phyloP scores from a whole-genome alignment of 2,329 filamentous ascomycete species.

The Fusarium zealandicum region DNA sequence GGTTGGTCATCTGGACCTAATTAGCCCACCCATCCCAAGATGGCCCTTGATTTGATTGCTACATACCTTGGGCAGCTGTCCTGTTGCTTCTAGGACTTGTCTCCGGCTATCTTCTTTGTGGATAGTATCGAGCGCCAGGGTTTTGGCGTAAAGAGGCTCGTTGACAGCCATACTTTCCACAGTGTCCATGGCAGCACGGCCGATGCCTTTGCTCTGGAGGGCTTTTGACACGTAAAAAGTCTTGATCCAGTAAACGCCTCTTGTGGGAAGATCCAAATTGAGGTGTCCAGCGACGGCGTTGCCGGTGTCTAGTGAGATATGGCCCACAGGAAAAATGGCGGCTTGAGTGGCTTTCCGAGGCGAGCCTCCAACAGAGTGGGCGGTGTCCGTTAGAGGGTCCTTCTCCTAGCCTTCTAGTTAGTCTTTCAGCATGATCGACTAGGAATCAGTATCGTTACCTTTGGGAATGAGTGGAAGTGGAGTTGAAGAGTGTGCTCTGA shows the following conservation, averaged over 20 bases:
- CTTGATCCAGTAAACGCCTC: slow-evolving; percentile 43
- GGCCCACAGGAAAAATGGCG: slow-evolving; percentile 33
- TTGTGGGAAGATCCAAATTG: slow-evolving; percentile 25
- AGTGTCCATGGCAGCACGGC: slow-evolving; percentile 42
- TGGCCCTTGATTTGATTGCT: fast-evolving
- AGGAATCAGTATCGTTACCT: neutral
- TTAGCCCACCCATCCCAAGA: neutral
- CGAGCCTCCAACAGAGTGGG: slow-evolving; percentile 17
- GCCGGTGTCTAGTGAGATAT: slow-evolving; percentile 37
- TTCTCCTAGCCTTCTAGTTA: slow-evolving; percentile 17
- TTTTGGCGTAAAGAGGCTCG: slow-evolving; percentile 36
- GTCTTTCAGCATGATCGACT: fast-evolving
- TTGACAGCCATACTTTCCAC: slow-evolving; percentile 39
- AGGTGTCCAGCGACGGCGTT: slow-evolving; percentile 23
- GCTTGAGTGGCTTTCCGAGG: slow-evolving; percentile 20
- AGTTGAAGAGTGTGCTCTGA: slow-evolving; percentile 7
- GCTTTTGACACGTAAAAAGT: slow-evolving; percentile 40
- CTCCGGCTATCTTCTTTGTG: slow-evolving; percentile 33
- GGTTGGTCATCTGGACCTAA: slow-evolving; percentile 33
- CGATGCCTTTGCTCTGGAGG: slow-evolving; percentile 39
- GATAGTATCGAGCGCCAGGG: slow-evolving; percentile 40
- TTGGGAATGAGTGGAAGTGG: slow-evolving; percentile 27
- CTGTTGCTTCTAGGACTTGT: neutral
- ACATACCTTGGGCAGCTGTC: slow-evolving; percentile 16
- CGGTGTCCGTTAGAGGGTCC: slow-evolving; percentile 25